Base-by-base conservation (phyloP, 257 asterid genomes). In the Cynanchum wilfordii region DNA sequence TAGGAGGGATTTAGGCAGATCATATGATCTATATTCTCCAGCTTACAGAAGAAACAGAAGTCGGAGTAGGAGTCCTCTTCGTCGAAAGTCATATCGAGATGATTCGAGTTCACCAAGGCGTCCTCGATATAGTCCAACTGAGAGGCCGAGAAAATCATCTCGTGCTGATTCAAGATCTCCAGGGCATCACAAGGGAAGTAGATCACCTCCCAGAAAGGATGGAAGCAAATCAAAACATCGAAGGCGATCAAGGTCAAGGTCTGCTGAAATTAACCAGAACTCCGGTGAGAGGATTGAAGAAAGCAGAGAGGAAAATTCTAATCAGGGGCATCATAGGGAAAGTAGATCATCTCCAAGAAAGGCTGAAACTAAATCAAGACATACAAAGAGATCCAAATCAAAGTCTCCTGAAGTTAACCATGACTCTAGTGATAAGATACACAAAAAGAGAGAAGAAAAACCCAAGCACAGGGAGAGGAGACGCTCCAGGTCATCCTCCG, bases 21-120 rank as follows among this genome's bases (percentile, higher is more conserved):
- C 78, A 12, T 79, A 75, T 77, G 96, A 81, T 73, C 82, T 84
- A 27, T 84, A 59, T 79, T 84, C 88, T 50, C 88, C 87, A 51
- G 77, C 79, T 82, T 82, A 88, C 55, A 84, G 97, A 82, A 87
- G 96, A 83, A 83, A 89, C 73, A 85, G 90, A 77, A 92, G 96
- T 84, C 86, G 94, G 79, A 90, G 93, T 84, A 81, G 65, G 68
- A 87, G 89, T 82, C 97, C 97, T 58, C 79, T 81, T 77, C 40
- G 77, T 52, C 91, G 85, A 83, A 94, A 85, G 86, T 71, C 87
- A 59, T 70, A 82, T 66, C 83, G 84, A 52, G 93, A 83, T 57
- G 96, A 86, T 73, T 79, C 90, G 62, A 78, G 74, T 65, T 88
- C 96, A 59, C 96, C 97, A 7, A 86, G 81, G 50, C 86, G 74